These are phyloP conservation scores for Psophocarpus tetragonolobus DNA, from an alignment of 306 rosid genomes.

Conservation along the genomic window DNA sequence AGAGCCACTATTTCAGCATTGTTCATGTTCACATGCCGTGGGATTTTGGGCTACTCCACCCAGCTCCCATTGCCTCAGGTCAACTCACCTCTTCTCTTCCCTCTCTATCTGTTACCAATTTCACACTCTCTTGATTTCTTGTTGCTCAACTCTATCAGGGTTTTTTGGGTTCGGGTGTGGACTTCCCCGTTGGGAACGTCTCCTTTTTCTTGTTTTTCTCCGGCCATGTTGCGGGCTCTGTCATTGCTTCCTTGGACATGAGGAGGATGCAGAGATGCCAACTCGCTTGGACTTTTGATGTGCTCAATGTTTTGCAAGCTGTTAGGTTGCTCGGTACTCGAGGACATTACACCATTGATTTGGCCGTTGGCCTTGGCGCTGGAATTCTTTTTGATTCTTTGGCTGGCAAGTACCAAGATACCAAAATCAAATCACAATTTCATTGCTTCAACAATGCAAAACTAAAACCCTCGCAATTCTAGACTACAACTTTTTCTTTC, in stretches of 20 bases:
- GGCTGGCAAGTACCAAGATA: constrained; percentile 74
- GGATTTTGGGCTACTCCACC: constrained; percentile 86
- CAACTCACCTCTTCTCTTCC: too few relatives aligned
- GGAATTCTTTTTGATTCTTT: constrained; percentile 80
- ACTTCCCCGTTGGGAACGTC: constrained; percentile 92
- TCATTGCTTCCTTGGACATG: constrained; percentile 92
- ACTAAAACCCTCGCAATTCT: too few relatives aligned
- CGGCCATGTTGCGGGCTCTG: constrained; percentile 91
- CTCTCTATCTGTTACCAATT: too few relatives aligned
- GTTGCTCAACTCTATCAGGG: too few relatives aligned
- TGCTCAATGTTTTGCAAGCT: constrained; percentile 64
- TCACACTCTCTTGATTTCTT: too few relatives aligned
- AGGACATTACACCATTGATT: constrained; percentile 91
- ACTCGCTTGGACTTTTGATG: constrained; percentile 71
- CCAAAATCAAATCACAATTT: constrained; percentile 41
- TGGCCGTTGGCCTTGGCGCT: constrained; percentile 90
- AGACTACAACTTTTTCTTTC: too few relatives aligned
- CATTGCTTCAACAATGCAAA: background rate
- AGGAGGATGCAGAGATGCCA: constrained; percentile 75
- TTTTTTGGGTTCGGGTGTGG: constrained; percentile 85
- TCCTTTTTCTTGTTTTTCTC: constrained; percentile 87
- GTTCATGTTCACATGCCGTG: constrained; percentile 96
- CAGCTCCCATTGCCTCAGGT: constrained; percentile 98
- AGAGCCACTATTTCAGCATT: constrained; percentile 77
- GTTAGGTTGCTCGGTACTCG: constrained; percentile 79